A percentile compares a stretch with the other conserved stretches of the same genome.
phyloP scores from a whole-genome alignment of 2,329 filamentous ascomycete species.

The Cordyceps cicadae region DNA sequence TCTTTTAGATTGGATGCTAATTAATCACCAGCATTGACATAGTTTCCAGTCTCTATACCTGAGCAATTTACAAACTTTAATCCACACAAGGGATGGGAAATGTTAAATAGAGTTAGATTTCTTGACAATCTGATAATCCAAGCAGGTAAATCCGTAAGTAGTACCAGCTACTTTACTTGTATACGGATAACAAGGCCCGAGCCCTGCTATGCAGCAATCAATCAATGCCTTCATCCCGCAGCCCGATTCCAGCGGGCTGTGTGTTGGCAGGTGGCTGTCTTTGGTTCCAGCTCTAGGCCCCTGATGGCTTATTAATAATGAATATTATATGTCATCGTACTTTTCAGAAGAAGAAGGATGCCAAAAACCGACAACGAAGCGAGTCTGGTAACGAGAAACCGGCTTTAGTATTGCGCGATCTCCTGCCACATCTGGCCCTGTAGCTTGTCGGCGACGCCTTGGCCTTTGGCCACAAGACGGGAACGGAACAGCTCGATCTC shows the following conservation, averaged over 20 bases:
- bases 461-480: conserved; percentile 31
- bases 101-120: background rate
- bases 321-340: conserved; percentile 1
- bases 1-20: too few relatives aligned
- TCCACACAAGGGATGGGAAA: background rate
- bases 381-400: too few relatives aligned
- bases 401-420: conserved; percentile 17
- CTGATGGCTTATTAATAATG: background rate
- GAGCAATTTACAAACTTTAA: background rate
- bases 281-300: background rate
- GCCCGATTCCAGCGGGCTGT: conserved; percentile 1
- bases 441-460: conserved; percentile 31
- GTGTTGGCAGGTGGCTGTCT: background rate
- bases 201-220: background rate
- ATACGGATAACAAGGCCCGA: background rate
- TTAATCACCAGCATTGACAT: too few relatives aligned
- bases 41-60: too few relatives aligned
- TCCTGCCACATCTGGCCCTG: conserved; percentile 33
- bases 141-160: background rate
- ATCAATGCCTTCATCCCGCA: background rate
- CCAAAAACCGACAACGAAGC: background rate
- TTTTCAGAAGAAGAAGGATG: background rate
- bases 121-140: background rate
- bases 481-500: conserved; percentile 39
- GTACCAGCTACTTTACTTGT: background rate